Base-by-base conservation (phyloP, 2,329 filamentous ascomycete species). In the Celoporthe dispersa region DNA sequence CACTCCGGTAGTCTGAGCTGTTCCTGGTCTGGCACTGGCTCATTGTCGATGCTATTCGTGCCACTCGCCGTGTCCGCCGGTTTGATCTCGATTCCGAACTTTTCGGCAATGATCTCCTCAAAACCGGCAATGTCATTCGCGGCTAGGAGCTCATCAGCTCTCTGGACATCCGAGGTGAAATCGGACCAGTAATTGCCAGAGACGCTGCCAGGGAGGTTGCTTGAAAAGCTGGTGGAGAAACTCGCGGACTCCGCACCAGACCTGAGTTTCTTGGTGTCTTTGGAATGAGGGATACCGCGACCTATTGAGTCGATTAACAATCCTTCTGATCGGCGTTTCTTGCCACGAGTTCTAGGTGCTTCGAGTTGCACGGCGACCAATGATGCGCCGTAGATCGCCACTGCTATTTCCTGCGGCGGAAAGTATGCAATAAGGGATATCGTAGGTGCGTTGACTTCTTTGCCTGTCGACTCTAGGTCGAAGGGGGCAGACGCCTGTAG, bases 281-380 rank as follows among this genome's bases (percentile, higher is more conserved):
- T 81, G 4, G 81, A 75, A 14, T 80, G 79, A 1, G 83, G 75
- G 6, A 87, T 81, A 2, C 91, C 91, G 71, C 90, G 90, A 1
- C 91, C 91, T 67, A 94, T 88, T 0, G 92, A 91, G 76, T 94
- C 91, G 44, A 92, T 91, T 35, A 94, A 81, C 9, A 92, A 82
- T 11, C 91, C 90, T 66, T 88, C 85, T 0, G 83, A 81, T 53
- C 86, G 86, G 51, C 86, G 83, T 78, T 87, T 86, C 72, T 84
- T 86, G 70, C 83, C 83, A n/a, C 86, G 83, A 61, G 80, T 81
- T 75, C 85, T 85, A 1, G 88, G 88, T 1, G 86, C 85, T 75
- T 91, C 88, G n/a, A 91, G 81, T 75, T 94, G 91, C 66, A 94
- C 84, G 1, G 88, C 91, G 22, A 93, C 82, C 41, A 95, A 81